Base-by-base conservation (phyloP, 225 moss, liverwort and hornwort genomes). In the Climacium dendroides region DNA sequence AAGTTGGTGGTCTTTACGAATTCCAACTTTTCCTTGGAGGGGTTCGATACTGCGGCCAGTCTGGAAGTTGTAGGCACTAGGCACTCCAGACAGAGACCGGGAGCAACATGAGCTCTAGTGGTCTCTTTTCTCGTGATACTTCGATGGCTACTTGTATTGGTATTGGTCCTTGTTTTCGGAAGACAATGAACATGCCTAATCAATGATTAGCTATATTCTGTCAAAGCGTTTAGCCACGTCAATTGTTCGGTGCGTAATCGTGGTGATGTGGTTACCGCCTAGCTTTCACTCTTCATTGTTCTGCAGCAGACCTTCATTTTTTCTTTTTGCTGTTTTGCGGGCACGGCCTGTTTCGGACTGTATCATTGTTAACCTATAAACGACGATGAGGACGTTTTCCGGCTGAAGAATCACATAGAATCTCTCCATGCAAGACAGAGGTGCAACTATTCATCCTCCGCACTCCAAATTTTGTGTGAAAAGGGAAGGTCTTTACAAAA, bases 61-160 rank as follows among this genome's bases (percentile, higher is more conserved):
- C 70, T 86, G 86, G 91, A 84, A 89, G 81, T 78, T 43, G 89
- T 81, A 63, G 81, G 63, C 81, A 48, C 35, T 86, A 88, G 76
- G 82, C 82, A 61, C 83, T 90, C 84, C 81, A 82, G 88, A 85
- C 81, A 81, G 70, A 87, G 90, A 70, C 48, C 19, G 9, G 78
- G 87, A 92, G 85, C 85, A 65, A 61, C 79, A 80, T 79, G 85
- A 74, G 69, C 71, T 90, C 74, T 53, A 77, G 58, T 61, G 78
- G 90, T 89, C 92, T 74, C 75, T 85, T 79, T 90, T 85, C 88
- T 89, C 82, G 72, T 90, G 89, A 73, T 85, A 64, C 81, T 87
- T 87, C 67, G 55, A 85, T 81, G 67, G 85, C 67, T 82, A 85
- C 85, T 47, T 87, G 82, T 87, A 75, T 87, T 89, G 87, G 79